Percentiles rank a stretch among this genome's conserved stretches.
Conservation (phyloP, 1,139 yeast genomes). For the Diutina sp. region DNA sequence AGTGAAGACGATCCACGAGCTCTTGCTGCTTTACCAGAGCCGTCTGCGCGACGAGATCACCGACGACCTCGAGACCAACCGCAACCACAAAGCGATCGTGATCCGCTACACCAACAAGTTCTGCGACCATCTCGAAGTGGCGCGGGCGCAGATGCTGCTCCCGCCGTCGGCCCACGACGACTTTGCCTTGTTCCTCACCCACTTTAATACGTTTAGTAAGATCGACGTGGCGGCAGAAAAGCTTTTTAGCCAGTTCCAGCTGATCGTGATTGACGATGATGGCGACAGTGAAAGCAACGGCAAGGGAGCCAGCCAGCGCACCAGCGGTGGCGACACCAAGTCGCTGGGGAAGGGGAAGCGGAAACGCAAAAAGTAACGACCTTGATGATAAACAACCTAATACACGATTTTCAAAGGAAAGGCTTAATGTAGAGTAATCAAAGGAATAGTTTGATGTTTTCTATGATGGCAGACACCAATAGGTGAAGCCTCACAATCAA, state of each 20-base stretch:
- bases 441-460: no score
- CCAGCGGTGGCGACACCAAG: background rate
- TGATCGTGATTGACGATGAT: background rate
- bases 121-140: background rate
- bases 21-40: background rate
- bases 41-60: background rate
- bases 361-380: background rate
- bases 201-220: background rate
- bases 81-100: background rate
- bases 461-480: no score
- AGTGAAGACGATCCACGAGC: background rate
- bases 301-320: background rate
- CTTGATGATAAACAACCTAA: background rate
- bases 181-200: background rate
- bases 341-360: background rate
- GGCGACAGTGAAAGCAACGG: background rate
- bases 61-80: background rate
- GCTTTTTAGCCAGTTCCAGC: background rate
- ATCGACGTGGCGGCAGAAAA: slow-evolving; percentile 1
- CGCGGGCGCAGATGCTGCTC: background rate
- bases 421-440: no score
- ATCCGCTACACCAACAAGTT: background rate
- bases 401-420: background rate
- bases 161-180: background rate
- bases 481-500: no score